A percentile compares a stretch with the other conserved stretches of the same genome.
phyloP scores from a whole-genome alignment of 2,329 filamentous ascomycete species.

The Rutstroemia sp. region DNA sequence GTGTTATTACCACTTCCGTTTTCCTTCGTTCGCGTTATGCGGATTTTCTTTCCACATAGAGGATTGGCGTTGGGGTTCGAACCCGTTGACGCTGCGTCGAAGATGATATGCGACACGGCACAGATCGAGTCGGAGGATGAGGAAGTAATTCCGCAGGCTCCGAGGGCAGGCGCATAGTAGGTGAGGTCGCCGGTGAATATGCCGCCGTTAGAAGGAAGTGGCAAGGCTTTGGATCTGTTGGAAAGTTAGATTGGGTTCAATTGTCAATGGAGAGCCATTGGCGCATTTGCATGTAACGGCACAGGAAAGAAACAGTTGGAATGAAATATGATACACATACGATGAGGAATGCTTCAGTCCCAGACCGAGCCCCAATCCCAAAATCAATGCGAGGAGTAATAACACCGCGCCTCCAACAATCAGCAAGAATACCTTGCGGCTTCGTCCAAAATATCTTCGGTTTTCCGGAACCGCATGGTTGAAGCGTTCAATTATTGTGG shows the following conservation, averaged over 20 bases:
- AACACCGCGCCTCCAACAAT: constrained; percentile 3
- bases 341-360: constrained; percentile 16
- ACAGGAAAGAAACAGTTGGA: neutral
- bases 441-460: constrained; percentile 15
- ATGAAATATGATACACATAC: constrained; percentile 13
- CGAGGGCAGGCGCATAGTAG: constrained; percentile 59
- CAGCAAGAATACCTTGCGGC: constrained; percentile 12
- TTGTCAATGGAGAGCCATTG: neutral
- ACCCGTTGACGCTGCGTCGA: constrained; percentile 47
- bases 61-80: constrained; percentile 57
- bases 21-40: constrained; percentile 44
- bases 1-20: constrained; percentile 44
- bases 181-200: constrained; percentile 58
- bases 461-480: constrained; percentile 5
- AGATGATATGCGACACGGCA: constrained; percentile 60
- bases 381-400: constrained; percentile 27
- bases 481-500: neutral
- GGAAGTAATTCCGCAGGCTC: constrained; percentile 59
- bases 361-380: constrained; percentile 31
- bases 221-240: constrained; percentile 34
- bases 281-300: too few species aligned
- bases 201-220: constrained; percentile 42
- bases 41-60: constrained; percentile 60
- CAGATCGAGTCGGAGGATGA: constrained; percentile 50
- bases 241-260: neutral